Conservation (phyloP, 495 filamentous ascomycete species). For the Aspergillus heteromorphus region DNA sequence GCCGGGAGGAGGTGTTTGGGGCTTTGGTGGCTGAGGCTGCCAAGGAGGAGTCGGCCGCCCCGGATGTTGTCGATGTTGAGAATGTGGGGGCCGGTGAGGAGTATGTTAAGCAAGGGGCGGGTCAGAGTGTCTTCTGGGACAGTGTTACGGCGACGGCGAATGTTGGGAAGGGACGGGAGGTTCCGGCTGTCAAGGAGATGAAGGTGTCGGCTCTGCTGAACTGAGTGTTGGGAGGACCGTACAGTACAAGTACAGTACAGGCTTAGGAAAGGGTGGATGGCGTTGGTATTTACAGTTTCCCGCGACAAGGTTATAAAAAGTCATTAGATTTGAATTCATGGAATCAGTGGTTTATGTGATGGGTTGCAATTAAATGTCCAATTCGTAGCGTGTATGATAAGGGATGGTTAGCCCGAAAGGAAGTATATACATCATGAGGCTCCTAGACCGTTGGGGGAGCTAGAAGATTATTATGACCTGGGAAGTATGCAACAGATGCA, state of each 20-base stretch:
- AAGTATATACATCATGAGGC: neutral
- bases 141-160: constrained; percentile 26
- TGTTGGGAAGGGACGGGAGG: constrained; percentile 22
- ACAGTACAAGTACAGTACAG: too few species aligned
- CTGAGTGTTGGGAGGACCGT: constrained; percentile 12
- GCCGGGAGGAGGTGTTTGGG: constrained; percentile 64
- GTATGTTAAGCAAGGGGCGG: constrained; percentile 27
- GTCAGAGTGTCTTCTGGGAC: constrained; percentile 36
- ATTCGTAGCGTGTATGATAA: neutral
- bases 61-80: constrained; percentile 2
- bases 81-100: constrained; percentile 11
- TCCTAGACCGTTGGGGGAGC: neutral
- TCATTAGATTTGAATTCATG: neutral
- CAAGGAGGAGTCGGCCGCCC: constrained; percentile 10
- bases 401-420: neutral
- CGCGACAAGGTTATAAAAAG: neutral
- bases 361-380: neutral
- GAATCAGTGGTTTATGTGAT: neutral
- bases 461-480: neutral
- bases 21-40: constrained; percentile 6
- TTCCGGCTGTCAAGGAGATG: constrained; percentile 41
- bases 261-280: neutral
- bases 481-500: neutral
- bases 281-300: neutral
- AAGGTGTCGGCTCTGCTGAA: constrained; percentile 53